Percentiles rank a stretch among this genome's conserved stretches.
phyloP scores from a whole-genome alignment of 495 filamentous ascomycete genomes.

The Xylaria grammica region DNA sequence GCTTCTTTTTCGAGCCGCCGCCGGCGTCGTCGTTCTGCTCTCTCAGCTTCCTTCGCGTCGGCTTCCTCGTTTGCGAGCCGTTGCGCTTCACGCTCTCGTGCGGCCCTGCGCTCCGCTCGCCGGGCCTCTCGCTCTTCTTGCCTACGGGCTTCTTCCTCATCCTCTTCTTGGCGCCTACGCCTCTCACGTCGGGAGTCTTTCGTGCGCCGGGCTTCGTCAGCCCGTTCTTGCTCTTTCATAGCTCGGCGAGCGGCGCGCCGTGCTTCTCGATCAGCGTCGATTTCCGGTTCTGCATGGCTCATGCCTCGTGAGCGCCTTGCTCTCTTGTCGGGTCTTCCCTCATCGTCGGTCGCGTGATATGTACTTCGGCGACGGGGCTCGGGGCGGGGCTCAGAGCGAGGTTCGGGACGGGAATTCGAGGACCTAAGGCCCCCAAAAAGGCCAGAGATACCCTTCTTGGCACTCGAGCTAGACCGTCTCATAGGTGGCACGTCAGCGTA shows the following conservation, averaged over 20 bases:
- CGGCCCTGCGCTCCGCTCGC: slow-evolving; percentile 55
- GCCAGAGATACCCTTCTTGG: slow-evolving; percentile 48
- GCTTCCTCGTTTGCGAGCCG: slow-evolving; percentile 43
- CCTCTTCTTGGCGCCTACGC: slow-evolving; percentile 48
- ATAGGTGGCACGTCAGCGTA: slow-evolving; percentile 40
- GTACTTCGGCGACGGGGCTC: slow-evolving; percentile 52
- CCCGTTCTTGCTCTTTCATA: slow-evolving; percentile 50
- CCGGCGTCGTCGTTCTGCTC: slow-evolving; percentile 49
- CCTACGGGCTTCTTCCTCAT: slow-evolving; percentile 52
- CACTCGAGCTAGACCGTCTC: slow-evolving; percentile 47
- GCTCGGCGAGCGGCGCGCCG: slow-evolving; percentile 58
- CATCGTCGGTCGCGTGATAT: slow-evolving; percentile 48
- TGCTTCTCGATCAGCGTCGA: slow-evolving; percentile 58
- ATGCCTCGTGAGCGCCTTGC: slow-evolving; percentile 26
- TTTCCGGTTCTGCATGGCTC: slow-evolving; percentile 38
- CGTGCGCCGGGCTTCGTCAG: slow-evolving; percentile 52
- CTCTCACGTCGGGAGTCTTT: slow-evolving; percentile 53
- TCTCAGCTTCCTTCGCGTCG: slow-evolving; percentile 50
- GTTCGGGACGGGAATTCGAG: slow-evolving; percentile 34
- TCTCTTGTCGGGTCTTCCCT: slow-evolving; percentile 36
- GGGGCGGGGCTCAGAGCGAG: slow-evolving; percentile 42
- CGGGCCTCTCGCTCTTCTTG: slow-evolving; percentile 59
- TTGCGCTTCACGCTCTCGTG: slow-evolving; percentile 50
- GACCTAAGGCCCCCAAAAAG: slow-evolving; percentile 50
- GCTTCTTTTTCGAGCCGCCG: slow-evolving; percentile 46